Base-by-base conservation (phyloP, 1,284 basidiomycete species). In the Ganoderma sp. region DNA sequence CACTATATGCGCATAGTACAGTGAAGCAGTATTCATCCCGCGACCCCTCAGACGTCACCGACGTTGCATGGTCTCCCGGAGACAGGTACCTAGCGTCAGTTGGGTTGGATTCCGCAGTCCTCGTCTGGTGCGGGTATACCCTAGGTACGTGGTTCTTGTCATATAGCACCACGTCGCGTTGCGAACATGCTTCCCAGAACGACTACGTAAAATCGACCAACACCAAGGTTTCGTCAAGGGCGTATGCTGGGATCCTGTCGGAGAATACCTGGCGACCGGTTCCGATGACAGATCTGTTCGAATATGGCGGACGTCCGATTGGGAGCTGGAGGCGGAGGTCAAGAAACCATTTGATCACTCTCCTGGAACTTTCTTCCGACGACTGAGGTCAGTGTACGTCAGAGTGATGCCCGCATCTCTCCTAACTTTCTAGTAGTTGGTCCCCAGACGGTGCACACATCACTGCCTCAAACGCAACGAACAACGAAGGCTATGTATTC, bases 221-320 rank as follows among this genome's bases (percentile, higher is more conserved):
- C 98, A 99, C 78, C 90, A 95, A 75, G 97, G 97, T 6, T 99
- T 99, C 78, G 96, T 99, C 74, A 99, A 99, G 80, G 98, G 98
- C 65, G 95, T 99, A 61, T 96, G 95, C 75, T 99, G 97, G 90
- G 98, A 99, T 80, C 97, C 98, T 1, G 94, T 97, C 5, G 97
- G 97, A 59, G 93, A 98, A 79, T 99, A 91, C 77, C 88, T 99
- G 64, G 96, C 96, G 8, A 98, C 96, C n/a, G 90, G 97, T 80
- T 97, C 96, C 15, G 97, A 99, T 79, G 98, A 99, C 81, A 91
- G 95, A 78, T 93, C 94, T 2, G 94, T 99, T 71, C 97, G 97
- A 77, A 93, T 99, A 60, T 99, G 98, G 98, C 88, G 94, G 72
- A 98, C 96, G 0, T 90, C 88, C 10, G 95, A 97, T 74, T 99